Percentiles rank a stretch among this genome's conserved stretches.
Conservation (phyloP, 2,329 filamentous ascomycete genomes). For the Colletotrichum australisinense region DNA sequence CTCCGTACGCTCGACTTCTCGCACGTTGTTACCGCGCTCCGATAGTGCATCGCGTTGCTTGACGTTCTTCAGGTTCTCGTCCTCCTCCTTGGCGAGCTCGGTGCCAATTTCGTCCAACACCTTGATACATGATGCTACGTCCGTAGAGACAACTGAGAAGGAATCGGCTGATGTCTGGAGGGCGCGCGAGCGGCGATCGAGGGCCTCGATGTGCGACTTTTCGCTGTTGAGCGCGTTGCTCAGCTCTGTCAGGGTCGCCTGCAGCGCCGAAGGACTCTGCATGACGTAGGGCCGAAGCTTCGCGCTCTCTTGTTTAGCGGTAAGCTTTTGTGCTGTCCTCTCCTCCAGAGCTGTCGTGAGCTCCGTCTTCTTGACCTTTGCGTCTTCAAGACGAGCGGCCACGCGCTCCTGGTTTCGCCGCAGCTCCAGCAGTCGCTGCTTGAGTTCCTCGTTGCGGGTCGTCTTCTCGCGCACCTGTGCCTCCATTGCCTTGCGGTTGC, state of each 20-base stretch:
- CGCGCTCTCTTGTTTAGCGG: slow-evolving; percentile 83
- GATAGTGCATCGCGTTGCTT: slow-evolving; percentile 88
- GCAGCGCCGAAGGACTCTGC: slow-evolving; percentile 86
- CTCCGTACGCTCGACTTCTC: slow-evolving; percentile 92
- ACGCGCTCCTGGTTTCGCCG: slow-evolving; percentile 86
- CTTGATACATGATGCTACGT: slow-evolving; percentile 89
- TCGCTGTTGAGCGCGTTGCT: slow-evolving; percentile 82
- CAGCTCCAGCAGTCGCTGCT: slow-evolving; percentile 83
- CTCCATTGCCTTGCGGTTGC: slow-evolving; percentile 84
- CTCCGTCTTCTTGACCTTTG: slow-evolving; percentile 82
- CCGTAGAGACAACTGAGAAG: slow-evolving; percentile 84
- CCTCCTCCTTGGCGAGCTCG: slow-evolving; percentile 92
- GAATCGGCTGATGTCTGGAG: slow-evolving; percentile 93
- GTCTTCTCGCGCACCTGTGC: slow-evolving; percentile 86
- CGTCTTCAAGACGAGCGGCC: slow-evolving; percentile 83
- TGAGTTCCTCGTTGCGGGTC: slow-evolving; percentile 86
- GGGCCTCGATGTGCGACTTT: slow-evolving; percentile 85
- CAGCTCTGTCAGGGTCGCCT: slow-evolving; percentile 84
- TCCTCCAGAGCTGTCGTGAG: slow-evolving; percentile 79
- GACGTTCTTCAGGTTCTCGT: slow-evolving; percentile 83
- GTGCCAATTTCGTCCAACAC: slow-evolving; percentile 86
- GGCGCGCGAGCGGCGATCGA: slow-evolving; percentile 89
- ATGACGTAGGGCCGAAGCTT: slow-evolving; percentile 93
- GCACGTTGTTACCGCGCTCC: slow-evolving; percentile 88
- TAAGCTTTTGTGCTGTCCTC: slow-evolving; percentile 76